Evolutionary conservation across 169 alveolate genomes (phyloP).

Genomic region (Plasmodium knowlesi): DNA sequence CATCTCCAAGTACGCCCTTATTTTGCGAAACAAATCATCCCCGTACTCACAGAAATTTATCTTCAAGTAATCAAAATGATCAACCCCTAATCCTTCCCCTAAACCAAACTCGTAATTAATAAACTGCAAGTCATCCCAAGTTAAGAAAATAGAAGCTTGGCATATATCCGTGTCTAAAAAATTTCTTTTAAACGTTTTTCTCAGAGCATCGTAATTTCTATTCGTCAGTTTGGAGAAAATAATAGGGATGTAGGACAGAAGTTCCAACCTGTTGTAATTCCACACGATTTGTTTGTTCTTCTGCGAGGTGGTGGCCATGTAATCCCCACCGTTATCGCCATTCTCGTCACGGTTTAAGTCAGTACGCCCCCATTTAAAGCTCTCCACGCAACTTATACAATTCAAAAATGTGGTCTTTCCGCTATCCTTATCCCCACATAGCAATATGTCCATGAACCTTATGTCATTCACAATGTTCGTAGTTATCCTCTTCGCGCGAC

Average conservation of each 20-base stretch:
- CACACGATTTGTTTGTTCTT: slow-evolving; percentile 26
- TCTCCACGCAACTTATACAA: slow-evolving; percentile 62
- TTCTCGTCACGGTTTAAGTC: neutral
- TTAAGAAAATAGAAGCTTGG: slow-evolving; percentile 48
- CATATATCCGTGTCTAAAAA: slow-evolving; percentile 67
- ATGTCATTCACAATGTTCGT: slow-evolving; percentile 37
- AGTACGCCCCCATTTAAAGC: neutral
- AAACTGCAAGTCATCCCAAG: slow-evolving; percentile 55
- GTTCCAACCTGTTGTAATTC: slow-evolving; percentile 42
- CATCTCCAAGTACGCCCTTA: neutral
- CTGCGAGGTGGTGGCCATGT: too few species aligned
- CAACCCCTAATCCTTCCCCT: neutral
- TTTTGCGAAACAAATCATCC: slow-evolving; percentile 51
- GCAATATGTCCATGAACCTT: slow-evolving; percentile 56
- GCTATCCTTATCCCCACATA: slow-evolving; percentile 69
- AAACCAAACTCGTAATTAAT: slow-evolving; percentile 54
- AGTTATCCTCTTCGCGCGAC: neutral
- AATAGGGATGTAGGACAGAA: slow-evolving; percentile 55
- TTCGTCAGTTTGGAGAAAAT: slow-evolving; percentile 51
- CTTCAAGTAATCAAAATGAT: slow-evolving; percentile 26
- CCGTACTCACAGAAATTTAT: slow-evolving; percentile 67
- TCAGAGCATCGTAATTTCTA: slow-evolving; percentile 54
- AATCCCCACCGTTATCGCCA: neutral
- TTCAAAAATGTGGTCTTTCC: slow-evolving; percentile 63
- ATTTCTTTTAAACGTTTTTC: slow-evolving; percentile 21